phyloP scores from a whole-genome alignment of 2,329 filamentous ascomycete genomes.

The Sporothrix brunneoviolacea region DNA sequence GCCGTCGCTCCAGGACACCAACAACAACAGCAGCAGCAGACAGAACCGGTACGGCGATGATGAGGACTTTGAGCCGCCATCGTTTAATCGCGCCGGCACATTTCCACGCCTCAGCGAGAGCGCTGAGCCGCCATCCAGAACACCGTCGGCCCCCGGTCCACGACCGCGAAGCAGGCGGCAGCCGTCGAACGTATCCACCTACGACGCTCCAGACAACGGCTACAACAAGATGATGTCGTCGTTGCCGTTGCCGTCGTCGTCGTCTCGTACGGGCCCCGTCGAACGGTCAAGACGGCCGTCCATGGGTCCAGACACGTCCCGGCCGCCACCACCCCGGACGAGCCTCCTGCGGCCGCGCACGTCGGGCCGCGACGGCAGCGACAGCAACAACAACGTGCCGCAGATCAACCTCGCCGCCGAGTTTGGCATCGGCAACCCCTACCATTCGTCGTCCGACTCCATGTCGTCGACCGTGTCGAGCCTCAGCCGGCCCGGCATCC shows the following conservation, averaged over 20 bases:
- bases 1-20: background rate
- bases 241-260: too few species aligned
- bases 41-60: conserved; percentile 49
- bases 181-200: conserved; percentile 20
- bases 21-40: conserved; percentile 19
- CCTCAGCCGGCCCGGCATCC: conserved; percentile 49
- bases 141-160: conserved; percentile 41
- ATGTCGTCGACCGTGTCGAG: conserved; percentile 59
- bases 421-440: conserved; percentile 56
- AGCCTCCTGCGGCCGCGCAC: conserved; percentile 39
- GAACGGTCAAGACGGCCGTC: too few species aligned
- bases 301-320: conserved; percentile 43
- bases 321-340: conserved; percentile 46
- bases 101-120: conserved; percentile 39
- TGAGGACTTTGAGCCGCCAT: conserved; percentile 32
- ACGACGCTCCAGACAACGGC: background rate
- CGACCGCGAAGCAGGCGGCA: conserved; percentile 31
- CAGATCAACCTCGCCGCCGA: conserved; percentile 51
- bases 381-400: conserved; percentile 22
- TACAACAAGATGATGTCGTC: conserved; percentile 4
- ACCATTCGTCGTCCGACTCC: conserved; percentile 58
- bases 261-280: too few species aligned
- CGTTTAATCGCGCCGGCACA: conserved; percentile 43
- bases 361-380: conserved; percentile 27
- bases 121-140: conserved; percentile 34